These are phyloP conservation scores for Tetracentron sinense DNA, from an alignment of 164 flowering plant species.

Conservation along the genomic window DNA sequence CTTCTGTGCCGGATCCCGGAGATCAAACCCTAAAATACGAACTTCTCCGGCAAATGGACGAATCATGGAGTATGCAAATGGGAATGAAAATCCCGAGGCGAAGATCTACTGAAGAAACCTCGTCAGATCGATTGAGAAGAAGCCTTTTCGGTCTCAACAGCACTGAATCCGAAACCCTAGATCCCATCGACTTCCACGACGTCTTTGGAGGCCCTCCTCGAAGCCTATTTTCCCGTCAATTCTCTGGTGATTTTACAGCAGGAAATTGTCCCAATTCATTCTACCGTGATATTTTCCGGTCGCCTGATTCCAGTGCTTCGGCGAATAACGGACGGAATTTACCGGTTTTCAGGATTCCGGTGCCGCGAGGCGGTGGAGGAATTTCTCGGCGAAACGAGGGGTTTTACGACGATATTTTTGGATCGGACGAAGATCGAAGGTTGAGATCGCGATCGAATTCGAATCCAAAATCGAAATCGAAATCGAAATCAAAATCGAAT, in stretches of 20 bases:
- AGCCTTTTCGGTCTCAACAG: background rate
- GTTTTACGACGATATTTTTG: conserved; percentile 62
- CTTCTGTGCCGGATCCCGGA: no score
- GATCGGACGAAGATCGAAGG: conserved; percentile 39
- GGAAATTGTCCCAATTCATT: conserved; percentile 11
- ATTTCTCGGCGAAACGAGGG: conserved; percentile 17
- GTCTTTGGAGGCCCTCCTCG: conserved; percentile 95
- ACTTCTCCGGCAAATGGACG: conserved; percentile 49
- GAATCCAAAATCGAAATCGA: conserved; percentile 28
- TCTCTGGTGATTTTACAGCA: conserved; percentile 35
- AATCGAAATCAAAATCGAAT: conserved; percentile 60
- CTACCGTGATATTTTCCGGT: conserved; percentile 61
- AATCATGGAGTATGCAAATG: conserved; percentile 62
- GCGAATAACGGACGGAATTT: conserved; percentile 37
- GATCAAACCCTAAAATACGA: background rate
- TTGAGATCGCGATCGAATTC: conserved; percentile 31
- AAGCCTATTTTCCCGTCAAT: conserved; percentile 40
- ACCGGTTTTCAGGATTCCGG: conserved; percentile 57
- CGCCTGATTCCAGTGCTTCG: conserved; percentile 24
- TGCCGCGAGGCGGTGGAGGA: background rate
- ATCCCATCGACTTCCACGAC: conserved; percentile 60
- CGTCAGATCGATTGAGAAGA: conserved; percentile 15
- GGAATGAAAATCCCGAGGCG: conserved; percentile 36
- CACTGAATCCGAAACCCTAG: conserved; percentile 13
- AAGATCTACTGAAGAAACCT: conserved; percentile 39